A percentile compares a stretch with the other conserved stretches of the same genome.
phyloP scores from a whole-genome alignment of 2,329 filamentous ascomycete genomes.

The Teratosphaeria zuluensis region DNA sequence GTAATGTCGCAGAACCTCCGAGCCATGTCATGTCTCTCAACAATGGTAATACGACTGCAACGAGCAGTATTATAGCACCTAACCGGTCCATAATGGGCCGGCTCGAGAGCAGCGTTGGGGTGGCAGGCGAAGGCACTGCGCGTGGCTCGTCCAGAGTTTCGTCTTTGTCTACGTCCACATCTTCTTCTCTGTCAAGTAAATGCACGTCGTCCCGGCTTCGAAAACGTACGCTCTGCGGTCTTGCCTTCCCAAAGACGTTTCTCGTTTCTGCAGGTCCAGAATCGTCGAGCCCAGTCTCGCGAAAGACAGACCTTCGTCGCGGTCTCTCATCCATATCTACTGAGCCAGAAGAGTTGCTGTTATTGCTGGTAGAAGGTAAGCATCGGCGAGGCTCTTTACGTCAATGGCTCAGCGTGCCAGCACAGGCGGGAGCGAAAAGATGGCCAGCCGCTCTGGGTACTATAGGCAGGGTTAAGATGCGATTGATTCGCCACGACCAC shows the following conservation, averaged over 20 bases:
- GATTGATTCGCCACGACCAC: not conserved
- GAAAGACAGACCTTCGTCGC: slow-evolving; percentile 1
- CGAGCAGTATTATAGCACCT: slow-evolving; percentile 14
- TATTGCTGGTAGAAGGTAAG: not conserved
- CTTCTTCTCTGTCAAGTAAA: slow-evolving; percentile 13
- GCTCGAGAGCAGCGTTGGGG: slow-evolving; percentile 4
- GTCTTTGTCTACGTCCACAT: slow-evolving; percentile 8
- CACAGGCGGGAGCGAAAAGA: not conserved
- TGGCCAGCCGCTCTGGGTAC: not conserved
- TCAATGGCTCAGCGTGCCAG: slow-evolving; percentile 1
- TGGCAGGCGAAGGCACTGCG: slow-evolving; percentile 3
- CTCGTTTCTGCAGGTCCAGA: not conserved
- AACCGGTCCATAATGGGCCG: slow-evolving; percentile 18
- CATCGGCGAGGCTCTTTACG: not conserved
- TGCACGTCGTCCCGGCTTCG: slow-evolving; percentile 21
- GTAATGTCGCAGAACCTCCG: slow-evolving; percentile 12
- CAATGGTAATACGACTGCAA: slow-evolving; percentile 20
- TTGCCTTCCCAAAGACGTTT: not conserved
- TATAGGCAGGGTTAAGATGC: not conserved
- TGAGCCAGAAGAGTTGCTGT: not conserved
- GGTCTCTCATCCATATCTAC: not conserved
- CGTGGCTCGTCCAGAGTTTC: not conserved
- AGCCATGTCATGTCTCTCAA: slow-evolving; percentile 16
- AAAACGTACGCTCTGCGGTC: slow-evolving; percentile 15
- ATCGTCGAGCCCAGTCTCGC: not conserved